Conservation (phyloP, 1,284 basidiomycete genomes). For the Rhodotorula sp. region DNA sequence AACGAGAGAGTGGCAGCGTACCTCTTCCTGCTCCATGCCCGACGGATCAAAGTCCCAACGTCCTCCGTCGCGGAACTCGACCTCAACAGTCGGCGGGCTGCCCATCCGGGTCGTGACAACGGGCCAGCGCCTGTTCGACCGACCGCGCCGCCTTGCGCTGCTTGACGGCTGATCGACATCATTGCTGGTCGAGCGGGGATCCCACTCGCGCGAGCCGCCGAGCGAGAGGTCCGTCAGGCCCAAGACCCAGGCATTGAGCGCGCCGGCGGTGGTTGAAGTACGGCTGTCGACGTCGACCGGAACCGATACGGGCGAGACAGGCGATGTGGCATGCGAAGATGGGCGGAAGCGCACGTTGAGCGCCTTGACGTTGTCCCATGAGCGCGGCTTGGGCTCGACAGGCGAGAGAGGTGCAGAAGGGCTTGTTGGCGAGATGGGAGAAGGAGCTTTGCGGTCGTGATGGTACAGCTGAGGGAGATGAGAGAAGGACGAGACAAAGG, state of each 20-base stretch:
- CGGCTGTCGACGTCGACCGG: neutral
- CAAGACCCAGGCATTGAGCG: neutral
- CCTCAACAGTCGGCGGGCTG: conserved; percentile 3
- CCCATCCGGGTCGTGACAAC: neutral
- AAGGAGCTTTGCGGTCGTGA: too few species aligned
- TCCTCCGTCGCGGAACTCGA: conserved; percentile 1
- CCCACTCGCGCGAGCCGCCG: neutral
- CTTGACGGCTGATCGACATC: too few species aligned
- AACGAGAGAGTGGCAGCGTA: neutral
- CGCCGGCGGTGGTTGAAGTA: neutral
- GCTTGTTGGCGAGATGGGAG: too few species aligned
- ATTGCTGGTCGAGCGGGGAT: neutral
- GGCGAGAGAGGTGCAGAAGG: neutral
- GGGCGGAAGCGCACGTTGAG: neutral
- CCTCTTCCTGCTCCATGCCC: conserved; percentile 2
- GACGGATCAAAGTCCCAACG: neutral
- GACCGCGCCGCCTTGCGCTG: neutral
- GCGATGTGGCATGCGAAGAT: neutral
- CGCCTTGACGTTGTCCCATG: neutral
- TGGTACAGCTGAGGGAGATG: neutral
- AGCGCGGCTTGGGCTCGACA: neutral
- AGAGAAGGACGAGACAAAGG: neutral
- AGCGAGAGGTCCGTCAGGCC: conserved; percentile 2
- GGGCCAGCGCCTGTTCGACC: conserved; percentile 2
- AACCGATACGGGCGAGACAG: too few species aligned